These are phyloP conservation scores for Trichoderma cornu-damae DNA, from an alignment of 2,329 filamentous ascomycete genomes.

Conservation along the genomic window DNA sequence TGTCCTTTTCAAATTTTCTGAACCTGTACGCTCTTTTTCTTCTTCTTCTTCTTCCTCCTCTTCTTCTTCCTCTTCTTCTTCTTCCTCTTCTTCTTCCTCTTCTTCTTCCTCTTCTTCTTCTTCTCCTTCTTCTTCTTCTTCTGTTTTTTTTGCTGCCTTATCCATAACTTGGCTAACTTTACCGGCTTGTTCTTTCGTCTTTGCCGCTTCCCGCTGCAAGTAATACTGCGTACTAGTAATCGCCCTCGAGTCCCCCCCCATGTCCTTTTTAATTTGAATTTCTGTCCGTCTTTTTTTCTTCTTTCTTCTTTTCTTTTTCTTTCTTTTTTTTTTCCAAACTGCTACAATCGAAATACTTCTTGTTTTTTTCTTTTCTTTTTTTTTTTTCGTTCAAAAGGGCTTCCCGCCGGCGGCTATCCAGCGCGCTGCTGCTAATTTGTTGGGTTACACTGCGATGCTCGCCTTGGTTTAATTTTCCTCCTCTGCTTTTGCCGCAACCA, in stretches of 20 bases:
- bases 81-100: too few relatives aligned
- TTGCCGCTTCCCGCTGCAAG: neutral
- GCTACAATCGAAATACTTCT: too few relatives aligned
- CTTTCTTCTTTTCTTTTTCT: too few relatives aligned
- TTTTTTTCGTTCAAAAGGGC: too few relatives aligned
- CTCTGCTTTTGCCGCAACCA: slow-evolving; percentile 1
- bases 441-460: slow-evolving; percentile 1
- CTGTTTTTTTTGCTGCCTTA: too few relatives aligned
- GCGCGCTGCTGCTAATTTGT: slow-evolving; percentile 7
- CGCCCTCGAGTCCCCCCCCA: neutral
- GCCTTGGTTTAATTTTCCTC: slow-evolving; percentile 5
- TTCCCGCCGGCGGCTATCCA: neutral
- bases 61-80: too few relatives aligned
- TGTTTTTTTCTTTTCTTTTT: too few relatives aligned
- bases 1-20: slow-evolving; percentile 12
- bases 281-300: neutral
- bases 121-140: too few relatives aligned
- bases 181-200: slow-evolving; percentile 8
- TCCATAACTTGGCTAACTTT: slow-evolving; percentile 6
- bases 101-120: too few relatives aligned
- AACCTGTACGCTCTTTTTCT: slow-evolving; percentile 11
- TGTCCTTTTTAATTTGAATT: slow-evolving; percentile 8
- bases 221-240: neutral
- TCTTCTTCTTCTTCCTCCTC: too few relatives aligned
- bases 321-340: too few relatives aligned